A percentile compares a stretch with the other conserved stretches of the same genome.
These are phyloP conservation scores for Thecaphora thlaspeos DNA, from an alignment of 1,284 basidiomycete genomes.

Conservation along the genomic window DNA sequence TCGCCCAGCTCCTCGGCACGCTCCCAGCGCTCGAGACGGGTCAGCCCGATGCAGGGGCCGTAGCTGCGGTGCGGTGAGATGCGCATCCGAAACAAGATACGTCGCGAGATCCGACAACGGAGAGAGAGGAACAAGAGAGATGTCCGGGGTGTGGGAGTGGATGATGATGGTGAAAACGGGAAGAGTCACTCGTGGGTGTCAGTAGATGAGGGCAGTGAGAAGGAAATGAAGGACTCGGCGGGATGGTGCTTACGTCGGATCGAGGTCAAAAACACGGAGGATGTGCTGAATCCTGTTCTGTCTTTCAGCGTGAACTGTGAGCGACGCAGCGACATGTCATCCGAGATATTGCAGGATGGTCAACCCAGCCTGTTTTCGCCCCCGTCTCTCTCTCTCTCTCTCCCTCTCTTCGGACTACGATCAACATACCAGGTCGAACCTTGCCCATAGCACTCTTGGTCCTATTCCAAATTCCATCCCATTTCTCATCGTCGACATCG, in stretches of 20 bases:
- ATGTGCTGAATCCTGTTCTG: conserved; percentile 52
- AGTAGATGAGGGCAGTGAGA: background rate
- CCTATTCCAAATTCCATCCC: conserved; percentile 43
- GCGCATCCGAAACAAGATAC: too few species aligned
- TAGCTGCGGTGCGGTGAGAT: conserved; percentile 66
- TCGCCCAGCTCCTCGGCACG: conserved; percentile 77
- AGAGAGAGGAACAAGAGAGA: too few species aligned
- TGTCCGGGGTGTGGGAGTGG: too few species aligned
- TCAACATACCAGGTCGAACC: conserved; percentile 20
- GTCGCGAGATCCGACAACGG: too few species aligned
- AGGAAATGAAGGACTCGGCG: background rate
- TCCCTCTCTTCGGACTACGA: background rate
- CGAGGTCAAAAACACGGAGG: conserved; percentile 52
- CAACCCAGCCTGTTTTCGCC: conserved; percentile 4
- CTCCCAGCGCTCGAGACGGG: conserved; percentile 82
- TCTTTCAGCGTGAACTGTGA: conserved; percentile 43
- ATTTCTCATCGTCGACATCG: conserved; percentile 34
- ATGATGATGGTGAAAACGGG: background rate
- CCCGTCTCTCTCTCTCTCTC: background rate
- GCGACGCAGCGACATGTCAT: background rate
- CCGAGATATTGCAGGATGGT: background rate
- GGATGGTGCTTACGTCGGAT: conserved; percentile 31
- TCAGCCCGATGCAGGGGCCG: conserved; percentile 80
- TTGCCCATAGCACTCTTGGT: conserved; percentile 27
- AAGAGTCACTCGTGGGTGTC: background rate